Evolutionary conservation across 2,329 filamentous ascomycete genomes (phyloP).

Genomic region (Acephala macrosclerotiorum): DNA sequence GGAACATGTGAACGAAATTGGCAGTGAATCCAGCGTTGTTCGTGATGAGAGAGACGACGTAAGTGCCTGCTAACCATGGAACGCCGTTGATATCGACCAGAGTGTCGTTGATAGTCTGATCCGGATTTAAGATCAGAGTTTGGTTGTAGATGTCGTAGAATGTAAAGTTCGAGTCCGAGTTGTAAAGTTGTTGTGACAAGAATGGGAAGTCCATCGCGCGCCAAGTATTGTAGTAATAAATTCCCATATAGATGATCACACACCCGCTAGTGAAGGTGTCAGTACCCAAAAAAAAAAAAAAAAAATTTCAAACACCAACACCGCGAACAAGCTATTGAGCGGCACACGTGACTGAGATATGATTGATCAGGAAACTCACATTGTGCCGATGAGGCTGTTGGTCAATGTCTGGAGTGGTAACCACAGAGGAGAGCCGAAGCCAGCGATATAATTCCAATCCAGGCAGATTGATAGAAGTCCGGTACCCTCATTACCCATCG

Average conservation of each 20-base stretch:
- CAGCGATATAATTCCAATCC: constrained; percentile 19
- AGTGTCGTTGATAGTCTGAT: constrained; percentile 48
- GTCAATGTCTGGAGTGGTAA: constrained; percentile 12
- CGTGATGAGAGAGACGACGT: constrained; percentile 49
- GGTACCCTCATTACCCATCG: constrained; percentile 10
- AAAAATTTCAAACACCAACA: too few relatives aligned
- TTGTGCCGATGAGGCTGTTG: constrained; percentile 8
- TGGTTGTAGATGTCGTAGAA: constrained; percentile 51
- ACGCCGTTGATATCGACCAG: constrained; percentile 47
- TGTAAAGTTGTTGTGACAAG: constrained; percentile 50
- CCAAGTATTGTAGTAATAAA: constrained; percentile 53
- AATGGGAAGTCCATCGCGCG: constrained; percentile 49
- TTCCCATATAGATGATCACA: constrained; percentile 44
- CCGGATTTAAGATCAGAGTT: constrained; percentile 48
- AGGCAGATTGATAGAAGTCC: constrained; percentile 8
- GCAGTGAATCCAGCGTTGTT: constrained; percentile 55
- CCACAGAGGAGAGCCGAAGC: constrained; percentile 12
- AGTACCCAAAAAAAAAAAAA: not conserved
- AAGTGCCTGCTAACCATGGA: constrained; percentile 50
- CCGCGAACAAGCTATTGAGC: too few relatives aligned
- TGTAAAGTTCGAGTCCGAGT: constrained; percentile 45
- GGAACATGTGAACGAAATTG: constrained; percentile 51
- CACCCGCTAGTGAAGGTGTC: constrained; percentile 27
- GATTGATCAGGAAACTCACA: not conserved
- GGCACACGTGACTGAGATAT: not conserved